Percentiles rank a stretch among this genome's conserved stretches.
Evolutionary conservation across 257 asterid species (phyloP).

Genomic region (Scutellaria minor): DNA sequence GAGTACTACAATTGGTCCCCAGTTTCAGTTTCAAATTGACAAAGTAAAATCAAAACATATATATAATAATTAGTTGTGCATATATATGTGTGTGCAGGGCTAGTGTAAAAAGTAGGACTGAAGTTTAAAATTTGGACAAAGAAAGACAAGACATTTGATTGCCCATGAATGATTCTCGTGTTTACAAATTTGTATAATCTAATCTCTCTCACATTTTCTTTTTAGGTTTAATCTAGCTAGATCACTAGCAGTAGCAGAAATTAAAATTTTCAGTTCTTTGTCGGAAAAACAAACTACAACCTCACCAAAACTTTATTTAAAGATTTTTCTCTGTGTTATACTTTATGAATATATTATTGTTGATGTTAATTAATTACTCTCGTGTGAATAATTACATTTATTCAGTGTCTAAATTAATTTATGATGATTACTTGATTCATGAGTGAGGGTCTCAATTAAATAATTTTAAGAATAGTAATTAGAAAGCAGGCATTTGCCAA

Average conservation of each 20-base stretch:
- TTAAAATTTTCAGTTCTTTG: slow-evolving; percentile 15
- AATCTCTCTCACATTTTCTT: background rate
- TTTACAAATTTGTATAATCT: background rate
- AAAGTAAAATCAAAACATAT: background rate
- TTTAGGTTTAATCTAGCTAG: slow-evolving; percentile 1
- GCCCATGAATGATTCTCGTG: slow-evolving; percentile 34
- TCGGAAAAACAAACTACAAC: slow-evolving; percentile 14
- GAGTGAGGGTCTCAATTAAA: too few relatives aligned
- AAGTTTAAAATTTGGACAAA: slow-evolving; percentile 21
- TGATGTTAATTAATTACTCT: too few relatives aligned
- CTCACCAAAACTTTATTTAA: background rate
- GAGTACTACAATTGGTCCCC: slow-evolving; percentile 33
- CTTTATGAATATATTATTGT: too few relatives aligned
- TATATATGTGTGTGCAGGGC: slow-evolving; percentile 25
- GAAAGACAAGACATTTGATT: slow-evolving; percentile 46
- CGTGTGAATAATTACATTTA: too few relatives aligned
- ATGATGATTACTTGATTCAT: background rate
- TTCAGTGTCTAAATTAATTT: too few relatives aligned
- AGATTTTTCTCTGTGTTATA: background rate
- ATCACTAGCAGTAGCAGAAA: background rate
- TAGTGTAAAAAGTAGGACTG: slow-evolving; percentile 35
- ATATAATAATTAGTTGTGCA: background rate
- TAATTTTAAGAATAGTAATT: too few relatives aligned
- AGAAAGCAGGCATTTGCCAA: too few relatives aligned
- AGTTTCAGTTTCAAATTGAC: background rate